A percentile compares a stretch with the other conserved stretches of the same genome.
phyloP scores from a whole-genome alignment of 2,329 filamentous ascomycete species.

The Colletotrichum karsti region DNA sequence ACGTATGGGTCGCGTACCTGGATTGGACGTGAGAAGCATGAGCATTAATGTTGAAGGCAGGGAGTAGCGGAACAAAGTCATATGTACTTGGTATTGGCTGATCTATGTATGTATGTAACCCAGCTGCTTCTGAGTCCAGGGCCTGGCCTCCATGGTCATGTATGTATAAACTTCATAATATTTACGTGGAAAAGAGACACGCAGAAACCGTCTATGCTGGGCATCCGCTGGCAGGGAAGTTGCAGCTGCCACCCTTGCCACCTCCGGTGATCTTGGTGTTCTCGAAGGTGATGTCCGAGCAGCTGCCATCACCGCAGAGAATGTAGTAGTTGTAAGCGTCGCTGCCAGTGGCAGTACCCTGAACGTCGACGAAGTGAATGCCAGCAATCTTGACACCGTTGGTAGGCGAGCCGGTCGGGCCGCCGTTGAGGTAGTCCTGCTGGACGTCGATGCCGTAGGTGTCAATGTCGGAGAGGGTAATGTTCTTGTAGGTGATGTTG shows the following conservation, averaged over 20 bases:
- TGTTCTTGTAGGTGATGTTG: constrained; percentile 49
- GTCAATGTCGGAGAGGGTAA: constrained; percentile 33
- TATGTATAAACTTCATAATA: background rate
- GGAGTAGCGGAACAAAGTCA: background rate
- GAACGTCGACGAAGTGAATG: constrained; percentile 18
- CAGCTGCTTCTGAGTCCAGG: background rate
- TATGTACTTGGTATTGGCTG: background rate
- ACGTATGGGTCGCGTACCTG: no score
- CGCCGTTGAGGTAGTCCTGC: constrained; percentile 29
- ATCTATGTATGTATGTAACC: background rate
- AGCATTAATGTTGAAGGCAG: background rate
- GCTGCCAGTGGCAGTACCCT: background rate
- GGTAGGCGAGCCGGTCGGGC: constrained; percentile 22
- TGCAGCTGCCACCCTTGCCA: constrained; percentile 17
- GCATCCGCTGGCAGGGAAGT: constrained; percentile 25
- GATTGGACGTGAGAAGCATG: no score
- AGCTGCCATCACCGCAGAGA: constrained; percentile 26
- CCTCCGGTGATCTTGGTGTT: constrained; percentile 22
- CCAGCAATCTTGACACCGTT: constrained; percentile 19
- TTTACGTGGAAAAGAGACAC: background rate
- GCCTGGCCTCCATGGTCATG: background rate
- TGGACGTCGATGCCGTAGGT: constrained; percentile 26
- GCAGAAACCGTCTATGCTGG: background rate
- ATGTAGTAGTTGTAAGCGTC: constrained; percentile 25
- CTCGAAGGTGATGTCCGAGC: constrained; percentile 22